Evolutionary conservation across 257 asterid species (phyloP), one percentile per base, ranked within the genome.

Genomic region (Solanum bukasovii): DNA sequence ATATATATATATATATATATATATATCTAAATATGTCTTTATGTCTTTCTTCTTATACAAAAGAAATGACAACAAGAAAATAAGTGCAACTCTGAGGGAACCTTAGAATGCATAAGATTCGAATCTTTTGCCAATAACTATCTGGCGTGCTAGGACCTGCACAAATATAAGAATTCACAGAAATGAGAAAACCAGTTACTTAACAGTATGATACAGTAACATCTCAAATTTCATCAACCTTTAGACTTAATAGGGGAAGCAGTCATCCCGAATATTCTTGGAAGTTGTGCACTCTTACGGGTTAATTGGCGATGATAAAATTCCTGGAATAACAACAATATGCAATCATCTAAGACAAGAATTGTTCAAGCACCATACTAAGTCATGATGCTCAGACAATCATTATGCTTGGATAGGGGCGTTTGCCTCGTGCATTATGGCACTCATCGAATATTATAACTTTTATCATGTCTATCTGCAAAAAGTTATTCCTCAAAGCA

Each of bases 241-340:
- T 96, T 96, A 33, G 98, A 92, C 91, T 96, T 96, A 88, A 96
- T 94, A 49, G 98, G 99, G 71, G 98, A 95, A 84, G 99, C 99
- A 72, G 98, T 96, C 98, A 95, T 96, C 88, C 99, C 98, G 84
- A 96, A 94, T 70, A 96, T 86, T 93, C 96, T 92, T 88, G 99
- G 99, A 91, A 94, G 96, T 79, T 77, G 85, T 46, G 20, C 56
- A 70, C 83, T 44, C 13, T 89, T 75, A 34, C 86, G 34, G 37
- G 87, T 88, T 70, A 93, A 88, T 20, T 90, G 87, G 2, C 81
- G 91, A 89, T 92, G 97, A 91, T 95, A 95, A 70, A 94, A 91
- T 89, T 94, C 98, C 99, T 96, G 89, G 88, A 88, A 87, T n/a
- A n/a, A n/a, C n/a, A n/a, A n/a, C n/a, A 84, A n/a, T 5, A 5